These are phyloP conservation scores for Madurella fahalii DNA, from an alignment of 2,329 filamentous ascomycete species.

Conservation along the genomic window DNA sequence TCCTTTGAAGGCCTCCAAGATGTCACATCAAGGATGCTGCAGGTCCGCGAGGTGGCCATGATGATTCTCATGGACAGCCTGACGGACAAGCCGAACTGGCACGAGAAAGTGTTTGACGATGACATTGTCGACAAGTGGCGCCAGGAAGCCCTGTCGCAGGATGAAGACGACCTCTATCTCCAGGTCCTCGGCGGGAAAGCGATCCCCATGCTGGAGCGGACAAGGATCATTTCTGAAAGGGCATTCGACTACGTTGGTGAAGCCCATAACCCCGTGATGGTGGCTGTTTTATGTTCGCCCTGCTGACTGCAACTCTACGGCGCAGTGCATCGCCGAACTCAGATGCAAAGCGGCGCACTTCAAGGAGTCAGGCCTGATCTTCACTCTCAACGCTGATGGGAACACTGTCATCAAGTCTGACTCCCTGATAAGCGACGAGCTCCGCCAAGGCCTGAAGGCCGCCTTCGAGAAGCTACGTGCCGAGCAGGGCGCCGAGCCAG, in stretches of 20 bases:
- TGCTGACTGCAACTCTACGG: not conserved
- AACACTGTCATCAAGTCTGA: constrained; percentile 52
- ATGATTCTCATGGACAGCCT: constrained; percentile 33
- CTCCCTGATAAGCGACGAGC: constrained; percentile 33
- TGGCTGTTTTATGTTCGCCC: not conserved
- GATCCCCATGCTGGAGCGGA: constrained; percentile 1
- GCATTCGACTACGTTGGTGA: constrained; percentile 26
- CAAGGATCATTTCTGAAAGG: constrained; percentile 18
- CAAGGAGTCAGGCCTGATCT: constrained; percentile 37
- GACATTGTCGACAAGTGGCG: constrained; percentile 33
- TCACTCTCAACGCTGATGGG: constrained; percentile 39
- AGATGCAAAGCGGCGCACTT: constrained; percentile 47
- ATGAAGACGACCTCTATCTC: constrained; percentile 20
- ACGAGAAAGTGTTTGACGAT: constrained; percentile 34
- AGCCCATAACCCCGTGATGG: not conserved
- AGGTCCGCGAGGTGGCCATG: constrained; percentile 35
- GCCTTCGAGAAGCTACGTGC: constrained; percentile 42
- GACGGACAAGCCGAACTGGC: constrained; percentile 37
- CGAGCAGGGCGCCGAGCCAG: constrained; percentile 37
- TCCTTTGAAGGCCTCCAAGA: not conserved
- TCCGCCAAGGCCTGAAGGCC: constrained; percentile 32
- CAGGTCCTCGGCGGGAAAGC: constrained; percentile 2
- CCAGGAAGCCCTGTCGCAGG: constrained; percentile 28
- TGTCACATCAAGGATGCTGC: constrained; percentile 9
- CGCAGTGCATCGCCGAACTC: constrained; percentile 42